These are phyloP conservation scores for Sarcomyxa edulis DNA, from an alignment of 768 basidiomycete genomes.

Conservation along the genomic window DNA sequence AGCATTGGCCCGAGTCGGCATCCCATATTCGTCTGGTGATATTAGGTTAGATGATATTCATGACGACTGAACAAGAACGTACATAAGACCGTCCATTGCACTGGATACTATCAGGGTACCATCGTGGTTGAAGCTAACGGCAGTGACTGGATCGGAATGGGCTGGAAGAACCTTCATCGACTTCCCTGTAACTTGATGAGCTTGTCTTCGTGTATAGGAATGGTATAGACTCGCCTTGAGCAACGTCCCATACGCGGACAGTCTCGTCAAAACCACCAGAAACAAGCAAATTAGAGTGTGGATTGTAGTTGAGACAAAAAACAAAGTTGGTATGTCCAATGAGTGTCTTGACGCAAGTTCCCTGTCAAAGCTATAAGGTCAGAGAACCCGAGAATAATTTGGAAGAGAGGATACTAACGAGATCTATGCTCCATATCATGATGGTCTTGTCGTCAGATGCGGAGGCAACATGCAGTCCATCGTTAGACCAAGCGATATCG, in stretches of 20 bases:
- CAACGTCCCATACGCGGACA: constrained; percentile 94
- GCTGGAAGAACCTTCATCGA: constrained; percentile 88
- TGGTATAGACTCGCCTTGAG: constrained; percentile 69
- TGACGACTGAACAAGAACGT: constrained; percentile 20
- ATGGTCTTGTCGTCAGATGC: constrained; percentile 93
- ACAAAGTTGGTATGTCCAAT: constrained; percentile 91
- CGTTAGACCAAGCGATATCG: constrained; percentile 84
- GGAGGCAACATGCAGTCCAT: constrained; percentile 80
- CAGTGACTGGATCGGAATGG: constrained; percentile 95
- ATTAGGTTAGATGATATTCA: not conserved
- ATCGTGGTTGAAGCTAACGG: constrained; percentile 90
- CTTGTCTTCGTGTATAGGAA: not conserved
- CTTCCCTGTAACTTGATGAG: constrained; percentile 59
- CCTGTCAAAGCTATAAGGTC: constrained; percentile 28
- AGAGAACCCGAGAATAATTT: constrained; percentile 5
- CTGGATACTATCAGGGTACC: constrained; percentile 93
- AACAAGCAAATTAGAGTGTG: constrained; percentile 83
- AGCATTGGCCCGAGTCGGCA: constrained; percentile 92
- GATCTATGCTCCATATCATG: constrained; percentile 76
- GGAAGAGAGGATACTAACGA: constrained; percentile 29
- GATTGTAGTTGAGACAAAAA: constrained; percentile 90
- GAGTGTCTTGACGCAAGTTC: constrained; percentile 57
- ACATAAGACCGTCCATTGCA: constrained; percentile 98
- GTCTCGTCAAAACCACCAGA: constrained; percentile 96
- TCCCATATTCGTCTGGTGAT: constrained; percentile 90